Conservation (phyloP, 306 rosid genomes). For the Morella rubra region DNA sequence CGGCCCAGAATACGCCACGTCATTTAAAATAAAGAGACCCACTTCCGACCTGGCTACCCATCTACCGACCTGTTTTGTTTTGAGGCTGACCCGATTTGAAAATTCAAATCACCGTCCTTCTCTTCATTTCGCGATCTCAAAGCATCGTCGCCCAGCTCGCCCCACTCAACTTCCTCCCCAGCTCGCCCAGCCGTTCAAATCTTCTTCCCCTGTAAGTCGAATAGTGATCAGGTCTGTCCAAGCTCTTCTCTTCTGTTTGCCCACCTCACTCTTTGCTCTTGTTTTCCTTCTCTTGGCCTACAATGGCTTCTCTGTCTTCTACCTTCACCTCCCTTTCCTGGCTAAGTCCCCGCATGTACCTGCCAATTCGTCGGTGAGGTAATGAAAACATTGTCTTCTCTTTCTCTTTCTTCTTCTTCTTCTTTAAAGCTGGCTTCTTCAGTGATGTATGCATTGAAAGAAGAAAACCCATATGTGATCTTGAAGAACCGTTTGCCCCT, state of each 20-base stretch:
- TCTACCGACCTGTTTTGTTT: too few relatives aligned
- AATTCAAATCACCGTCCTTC: too few relatives aligned
- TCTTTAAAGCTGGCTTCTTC: conserved; percentile 22
- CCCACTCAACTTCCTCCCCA: too few relatives aligned
- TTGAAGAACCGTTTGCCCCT: conserved; percentile 30
- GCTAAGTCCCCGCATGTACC: conserved; percentile 19
- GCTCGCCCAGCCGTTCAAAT: too few relatives aligned
- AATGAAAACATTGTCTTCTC: conserved; percentile 23
- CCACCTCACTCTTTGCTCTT: conserved; percentile 52
- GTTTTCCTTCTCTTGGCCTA: conserved; percentile 56
- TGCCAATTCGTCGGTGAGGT: conserved; percentile 18
- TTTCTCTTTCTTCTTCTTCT: conserved; percentile 18
- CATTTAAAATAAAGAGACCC: too few relatives aligned
- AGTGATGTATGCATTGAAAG: conserved; percentile 26
- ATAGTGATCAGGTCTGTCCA: conserved; percentile 36
- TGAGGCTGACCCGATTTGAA: too few relatives aligned
- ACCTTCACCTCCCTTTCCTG: conserved; percentile 42
- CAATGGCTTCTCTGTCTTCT: conserved; percentile 58
- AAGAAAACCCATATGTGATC: conserved; percentile 36
- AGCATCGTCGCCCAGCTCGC: too few relatives aligned
- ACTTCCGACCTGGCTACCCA: too few relatives aligned
- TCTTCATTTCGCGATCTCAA: too few relatives aligned
- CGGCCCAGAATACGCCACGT: too few relatives aligned
- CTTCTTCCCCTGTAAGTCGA: conserved; percentile 29
- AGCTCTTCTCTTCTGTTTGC: conserved; percentile 43